These are phyloP conservation scores for Diophrys appendiculata DNA, from an alignment of 73 alveolate species.

Conservation along the genomic window DNA sequence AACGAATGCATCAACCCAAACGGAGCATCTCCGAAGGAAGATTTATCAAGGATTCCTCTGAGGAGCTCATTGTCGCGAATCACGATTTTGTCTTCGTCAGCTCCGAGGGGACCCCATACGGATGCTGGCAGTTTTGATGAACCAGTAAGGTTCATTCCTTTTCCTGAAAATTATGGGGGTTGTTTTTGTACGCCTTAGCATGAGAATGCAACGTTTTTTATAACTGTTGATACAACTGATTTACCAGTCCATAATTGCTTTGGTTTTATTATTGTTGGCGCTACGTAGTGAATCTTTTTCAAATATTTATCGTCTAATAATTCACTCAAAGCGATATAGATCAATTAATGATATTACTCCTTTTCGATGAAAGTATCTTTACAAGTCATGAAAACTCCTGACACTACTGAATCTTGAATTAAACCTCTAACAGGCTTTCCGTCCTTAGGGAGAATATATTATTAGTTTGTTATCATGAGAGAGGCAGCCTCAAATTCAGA, in stretches of 20 bases:
- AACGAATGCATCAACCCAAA: constrained; percentile 96
- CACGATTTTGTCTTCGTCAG: constrained; percentile 83
- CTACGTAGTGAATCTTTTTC: constrained; percentile 71
- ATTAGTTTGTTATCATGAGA: constrained; percentile 88
- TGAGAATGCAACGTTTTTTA: constrained; percentile 77
- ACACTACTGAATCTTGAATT: constrained; percentile 96
- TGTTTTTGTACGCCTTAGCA: constrained; percentile 61
- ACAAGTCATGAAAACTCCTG: constrained; percentile 92
- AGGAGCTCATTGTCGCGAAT: constrained; percentile 89
- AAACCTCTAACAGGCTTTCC: constrained; percentile 99
- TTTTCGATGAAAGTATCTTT: constrained; percentile 91
- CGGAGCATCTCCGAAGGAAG: constrained; percentile 94
- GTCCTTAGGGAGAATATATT: constrained; percentile 97
- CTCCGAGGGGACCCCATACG: constrained; percentile 81
- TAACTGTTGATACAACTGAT: constrained; percentile 82
- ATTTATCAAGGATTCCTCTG: constrained; percentile 93
- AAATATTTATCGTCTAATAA: constrained; percentile 71
- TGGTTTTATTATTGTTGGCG: constrained; percentile 95
- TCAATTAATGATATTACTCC: constrained; percentile 89
- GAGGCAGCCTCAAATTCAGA: constrained; percentile 92
- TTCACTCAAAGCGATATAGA: constrained; percentile 87
- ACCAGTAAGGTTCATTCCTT: constrained; percentile 80
- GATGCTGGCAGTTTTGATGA: constrained; percentile 81
- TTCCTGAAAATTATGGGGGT: background rate
- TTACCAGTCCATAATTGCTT: constrained; percentile 94